phyloP scores from a whole-genome alignment of 2,329 filamentous ascomycete genomes.

The Calonectria montana region DNA sequence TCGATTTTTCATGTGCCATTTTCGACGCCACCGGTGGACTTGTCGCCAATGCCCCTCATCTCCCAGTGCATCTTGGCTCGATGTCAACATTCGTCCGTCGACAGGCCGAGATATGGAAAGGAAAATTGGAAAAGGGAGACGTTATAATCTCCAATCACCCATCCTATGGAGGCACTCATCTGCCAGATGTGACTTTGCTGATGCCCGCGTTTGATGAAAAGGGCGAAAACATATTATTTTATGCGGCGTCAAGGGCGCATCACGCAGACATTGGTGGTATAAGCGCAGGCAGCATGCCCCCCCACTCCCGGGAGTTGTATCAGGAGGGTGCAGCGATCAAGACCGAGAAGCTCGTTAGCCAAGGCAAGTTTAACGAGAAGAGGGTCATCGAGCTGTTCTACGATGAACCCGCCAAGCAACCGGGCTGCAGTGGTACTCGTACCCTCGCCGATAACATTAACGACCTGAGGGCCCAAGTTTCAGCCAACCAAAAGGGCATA shows the following conservation, averaged over 20 bases:
- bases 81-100: conserved; percentile 86
- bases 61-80: conserved; percentile 83
- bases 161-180: conserved; percentile 84
- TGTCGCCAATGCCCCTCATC: conserved; percentile 82
- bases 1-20: conserved; percentile 85
- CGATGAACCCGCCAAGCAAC: conserved; percentile 78
- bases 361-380: conserved; percentile 82
- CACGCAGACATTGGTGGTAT: conserved; percentile 90
- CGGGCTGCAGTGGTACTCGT: conserved; percentile 81
- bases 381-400: conserved; percentile 79
- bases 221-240: conserved; percentile 81
- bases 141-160: conserved; percentile 88
- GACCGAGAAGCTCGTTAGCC: conserved; percentile 77
- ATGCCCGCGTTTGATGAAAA: conserved; percentile 78
- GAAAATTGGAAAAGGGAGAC: conserved; percentile 80
- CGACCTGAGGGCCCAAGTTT: conserved; percentile 85
- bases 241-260: conserved; percentile 82
- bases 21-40: conserved; percentile 81
- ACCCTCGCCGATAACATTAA: conserved; percentile 86
- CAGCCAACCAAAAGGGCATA: conserved; percentile 87
- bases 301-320: conserved; percentile 73
- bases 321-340: conserved; percentile 73
- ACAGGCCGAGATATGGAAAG: conserved; percentile 83
- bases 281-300: conserved; percentile 83
- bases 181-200: conserved; percentile 84